phyloP scores from a whole-genome alignment of 495 filamentous ascomycete genomes.

The Lophiostoma macrostomum region DNA sequence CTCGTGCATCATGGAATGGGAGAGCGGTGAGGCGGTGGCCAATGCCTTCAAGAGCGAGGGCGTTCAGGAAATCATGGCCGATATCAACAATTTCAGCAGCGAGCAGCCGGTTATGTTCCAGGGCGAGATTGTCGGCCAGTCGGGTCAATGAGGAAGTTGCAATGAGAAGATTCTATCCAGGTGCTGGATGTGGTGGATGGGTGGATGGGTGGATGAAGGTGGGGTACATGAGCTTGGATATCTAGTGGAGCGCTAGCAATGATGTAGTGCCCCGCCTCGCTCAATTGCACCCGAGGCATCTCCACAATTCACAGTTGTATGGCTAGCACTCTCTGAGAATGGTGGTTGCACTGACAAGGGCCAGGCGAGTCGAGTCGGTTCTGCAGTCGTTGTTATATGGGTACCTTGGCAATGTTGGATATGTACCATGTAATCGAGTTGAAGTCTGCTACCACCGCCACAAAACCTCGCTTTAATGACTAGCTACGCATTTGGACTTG shows the following conservation, averaged over 20 bases:
- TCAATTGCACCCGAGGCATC: no score
- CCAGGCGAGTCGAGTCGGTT: no score
- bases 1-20: conserved; percentile 26
- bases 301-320: no score
- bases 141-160: background rate
- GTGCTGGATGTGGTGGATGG: background rate
- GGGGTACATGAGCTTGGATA: no score
- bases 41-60: conserved; percentile 22
- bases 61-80: conserved; percentile 26
- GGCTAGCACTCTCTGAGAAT: no score
- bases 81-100: conserved; percentile 28
- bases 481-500: background rate
- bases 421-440: background rate
- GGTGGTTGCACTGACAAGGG: no score
- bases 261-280: no score
- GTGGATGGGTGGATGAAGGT: no score
- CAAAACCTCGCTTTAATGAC: background rate
- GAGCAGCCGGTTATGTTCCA: conserved; percentile 16
- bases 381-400: no score
- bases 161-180: background rate
- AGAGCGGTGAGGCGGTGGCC: conserved; percentile 22
- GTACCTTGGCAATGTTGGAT: no score
- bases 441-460: background rate
- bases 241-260: no score
- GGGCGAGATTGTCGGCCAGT: conserved; percentile 3